Evolutionary conservation across 441 rosid genomes (phyloP).

Genomic region (Rhodomyrtus psidioides): DNA sequence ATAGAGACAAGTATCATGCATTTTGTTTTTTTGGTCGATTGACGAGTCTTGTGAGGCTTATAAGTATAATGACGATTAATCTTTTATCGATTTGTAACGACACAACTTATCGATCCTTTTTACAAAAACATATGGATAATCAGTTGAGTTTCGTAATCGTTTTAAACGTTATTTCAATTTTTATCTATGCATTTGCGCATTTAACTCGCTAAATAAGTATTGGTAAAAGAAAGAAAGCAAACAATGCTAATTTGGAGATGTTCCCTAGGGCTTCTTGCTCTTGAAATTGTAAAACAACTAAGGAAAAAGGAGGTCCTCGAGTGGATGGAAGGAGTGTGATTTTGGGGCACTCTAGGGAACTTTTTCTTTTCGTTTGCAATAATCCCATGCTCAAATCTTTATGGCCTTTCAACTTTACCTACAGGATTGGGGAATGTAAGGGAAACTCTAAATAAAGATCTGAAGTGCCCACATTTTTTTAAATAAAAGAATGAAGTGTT

Average conservation of each 20-base stretch:
- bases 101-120: neutral
- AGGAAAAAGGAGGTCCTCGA: neutral
- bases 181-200: neutral
- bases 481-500: fast-evolving
- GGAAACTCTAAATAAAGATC: too few relatives aligned
- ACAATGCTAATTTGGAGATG: neutral
- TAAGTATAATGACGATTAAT: neutral
- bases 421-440: neutral
- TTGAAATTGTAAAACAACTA: neutral
- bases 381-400: neutral
- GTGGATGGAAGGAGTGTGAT: neutral
- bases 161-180: neutral
- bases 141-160: neutral
- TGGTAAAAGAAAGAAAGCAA: neutral
- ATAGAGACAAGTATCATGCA: neutral
- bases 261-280: neutral
- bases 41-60: too few relatives aligned
- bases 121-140: neutral
- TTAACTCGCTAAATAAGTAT: neutral
- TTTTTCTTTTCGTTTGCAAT: neutral
- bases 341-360: neutral
- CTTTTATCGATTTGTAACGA: neutral
- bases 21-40: neutral
- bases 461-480: too few relatives aligned
- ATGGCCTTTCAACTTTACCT: neutral